phyloP scores from a whole-genome alignment of 306 rosid genomes.

The Inga leiocalycina region DNA sequence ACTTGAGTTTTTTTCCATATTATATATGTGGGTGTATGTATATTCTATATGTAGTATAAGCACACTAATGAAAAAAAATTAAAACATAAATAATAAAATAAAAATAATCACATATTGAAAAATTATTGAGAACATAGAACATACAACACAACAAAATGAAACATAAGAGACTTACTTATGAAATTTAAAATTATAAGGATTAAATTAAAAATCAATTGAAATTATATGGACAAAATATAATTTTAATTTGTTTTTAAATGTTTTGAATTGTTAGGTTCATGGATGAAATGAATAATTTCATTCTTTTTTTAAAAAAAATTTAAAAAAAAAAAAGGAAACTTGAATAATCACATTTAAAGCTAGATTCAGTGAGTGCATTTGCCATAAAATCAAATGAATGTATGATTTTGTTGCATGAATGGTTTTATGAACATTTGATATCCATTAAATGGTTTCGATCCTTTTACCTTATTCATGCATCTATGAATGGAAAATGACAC shows the following conservation, averaged over 20 bases:
- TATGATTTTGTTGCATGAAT: background rate
- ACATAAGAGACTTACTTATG: background rate
- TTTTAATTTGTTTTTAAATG: background rate
- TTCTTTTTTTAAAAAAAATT: background rate
- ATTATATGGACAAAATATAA: background rate
- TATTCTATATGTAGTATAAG: too few species aligned
- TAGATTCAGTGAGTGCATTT: background rate
- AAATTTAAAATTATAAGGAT: background rate
- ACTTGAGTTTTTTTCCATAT: too few species aligned
- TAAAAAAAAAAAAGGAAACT: too few species aligned
- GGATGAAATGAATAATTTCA: background rate
- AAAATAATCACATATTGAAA: background rate
- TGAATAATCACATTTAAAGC: background rate
- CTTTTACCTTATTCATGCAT: background rate
- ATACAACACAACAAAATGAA: background rate
- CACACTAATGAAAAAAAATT: too few species aligned
- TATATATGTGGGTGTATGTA: too few species aligned
- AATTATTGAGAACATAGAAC: background rate
- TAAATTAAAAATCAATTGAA: background rate
- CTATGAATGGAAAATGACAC: background rate
- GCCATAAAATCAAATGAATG: background rate
- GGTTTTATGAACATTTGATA: background rate
- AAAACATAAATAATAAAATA: background rate
- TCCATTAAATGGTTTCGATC: background rate
- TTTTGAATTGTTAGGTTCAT: background rate